A percentile compares a stretch with the other conserved stretches of the same genome.
These are phyloP conservation scores for Pterocarpus santalinus DNA, from an alignment of 306 rosid species.

Conservation along the genomic window DNA sequence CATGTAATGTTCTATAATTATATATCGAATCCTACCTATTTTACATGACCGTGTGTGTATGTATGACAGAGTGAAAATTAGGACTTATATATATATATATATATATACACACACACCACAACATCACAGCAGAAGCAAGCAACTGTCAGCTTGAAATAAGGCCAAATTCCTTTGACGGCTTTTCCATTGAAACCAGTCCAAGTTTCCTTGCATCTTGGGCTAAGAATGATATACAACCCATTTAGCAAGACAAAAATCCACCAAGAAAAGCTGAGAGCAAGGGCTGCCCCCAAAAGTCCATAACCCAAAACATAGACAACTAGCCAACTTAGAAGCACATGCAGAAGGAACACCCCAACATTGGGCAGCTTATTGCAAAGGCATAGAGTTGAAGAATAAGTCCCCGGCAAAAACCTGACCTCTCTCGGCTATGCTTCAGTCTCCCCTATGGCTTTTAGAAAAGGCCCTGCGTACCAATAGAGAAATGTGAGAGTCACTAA, in stretches of 20 bases:
- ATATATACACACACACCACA: conserved; percentile 66
- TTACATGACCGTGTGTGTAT: not conserved
- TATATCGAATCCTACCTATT: too few species aligned
- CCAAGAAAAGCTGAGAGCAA: conserved; percentile 80
- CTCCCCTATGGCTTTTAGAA: conserved; percentile 62
- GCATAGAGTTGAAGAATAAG: conserved; percentile 74
- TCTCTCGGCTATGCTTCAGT: conserved; percentile 54
- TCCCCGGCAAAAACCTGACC: conserved; percentile 71
- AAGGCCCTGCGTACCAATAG: conserved; percentile 69
- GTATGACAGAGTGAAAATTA: not conserved
- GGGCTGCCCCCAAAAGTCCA: conserved; percentile 73
- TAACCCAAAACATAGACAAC: conserved; percentile 58
- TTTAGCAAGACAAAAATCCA: conserved; percentile 68
- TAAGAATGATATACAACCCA: conserved; percentile 67
- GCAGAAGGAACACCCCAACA: conserved; percentile 69
- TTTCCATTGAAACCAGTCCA: conserved; percentile 75
- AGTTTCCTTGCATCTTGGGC: conserved; percentile 74
- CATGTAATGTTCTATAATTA: too few species aligned
- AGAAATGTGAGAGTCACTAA: conserved; percentile 68
- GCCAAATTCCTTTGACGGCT: conserved; percentile 78
- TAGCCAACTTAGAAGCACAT: conserved; percentile 67
- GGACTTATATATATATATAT: not conserved
- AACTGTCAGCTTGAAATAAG: conserved; percentile 78
- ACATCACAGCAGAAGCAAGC: conserved; percentile 74
- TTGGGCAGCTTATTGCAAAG: conserved; percentile 73